A percentile compares a stretch with the other conserved stretches of the same genome.
Conservation (phyloP, 139 green algal genomes). For the Chlamydomonas sp. region DNA sequence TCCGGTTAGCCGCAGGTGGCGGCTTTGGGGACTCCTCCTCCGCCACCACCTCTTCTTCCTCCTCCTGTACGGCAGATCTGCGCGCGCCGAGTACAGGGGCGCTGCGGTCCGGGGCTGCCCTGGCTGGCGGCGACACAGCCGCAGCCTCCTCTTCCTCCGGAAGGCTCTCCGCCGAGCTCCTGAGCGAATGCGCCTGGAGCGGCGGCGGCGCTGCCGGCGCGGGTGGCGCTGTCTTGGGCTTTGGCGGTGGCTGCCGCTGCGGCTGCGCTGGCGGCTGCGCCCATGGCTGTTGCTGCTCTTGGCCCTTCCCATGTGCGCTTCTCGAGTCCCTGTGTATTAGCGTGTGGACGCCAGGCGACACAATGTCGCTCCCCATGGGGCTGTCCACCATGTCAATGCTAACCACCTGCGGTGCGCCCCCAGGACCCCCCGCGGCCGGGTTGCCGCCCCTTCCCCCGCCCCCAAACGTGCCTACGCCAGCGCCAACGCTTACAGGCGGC, state of each 20-base stretch:
- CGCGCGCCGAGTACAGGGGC: too few relatives aligned
- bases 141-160: too few relatives aligned
- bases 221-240: neutral
- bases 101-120: too few relatives aligned
- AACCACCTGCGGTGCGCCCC: neutral
- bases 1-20: neutral
- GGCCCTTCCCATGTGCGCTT: too few relatives aligned
- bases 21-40: neutral
- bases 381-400: conserved; percentile 29
- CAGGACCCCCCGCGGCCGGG: too few relatives aligned
- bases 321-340: neutral
- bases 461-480: too few relatives aligned
- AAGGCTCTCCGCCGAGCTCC: too few relatives aligned
- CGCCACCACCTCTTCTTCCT: neutral
- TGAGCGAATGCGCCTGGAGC: too few relatives aligned
- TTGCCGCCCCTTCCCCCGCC: too few relatives aligned
- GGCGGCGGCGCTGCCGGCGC: too few relatives aligned
- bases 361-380: neutral
- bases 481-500: too few relatives aligned
- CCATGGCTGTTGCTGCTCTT: neutral
- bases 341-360: neutral
- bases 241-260: neutral
- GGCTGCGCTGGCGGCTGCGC: neutral
- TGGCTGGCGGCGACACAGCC: too few relatives aligned
- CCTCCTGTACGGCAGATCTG: neutral